Percentiles rank a stretch among this genome's conserved stretches.
These are phyloP conservation scores for Mucuna pruriens DNA, from an alignment of 306 rosid genomes.

Conservation along the genomic window DNA sequence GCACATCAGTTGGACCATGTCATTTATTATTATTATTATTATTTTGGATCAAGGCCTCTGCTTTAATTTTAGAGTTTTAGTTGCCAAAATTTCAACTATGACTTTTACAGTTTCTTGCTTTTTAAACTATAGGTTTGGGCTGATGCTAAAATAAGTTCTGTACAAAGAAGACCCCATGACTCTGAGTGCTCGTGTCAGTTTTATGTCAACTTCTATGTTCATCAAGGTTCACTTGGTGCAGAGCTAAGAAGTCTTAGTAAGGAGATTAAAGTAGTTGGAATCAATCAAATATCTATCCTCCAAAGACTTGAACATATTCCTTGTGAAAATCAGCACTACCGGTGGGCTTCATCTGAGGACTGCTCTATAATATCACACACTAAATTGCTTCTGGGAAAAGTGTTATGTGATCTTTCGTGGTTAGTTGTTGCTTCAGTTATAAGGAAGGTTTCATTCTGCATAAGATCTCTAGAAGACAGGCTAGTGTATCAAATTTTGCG, in stretches of 20 bases:
- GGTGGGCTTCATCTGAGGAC: slow-evolving; percentile 81
- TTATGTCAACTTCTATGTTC: slow-evolving; percentile 71
- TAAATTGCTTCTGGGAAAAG: slow-evolving; percentile 70
- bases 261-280: slow-evolving; percentile 59
- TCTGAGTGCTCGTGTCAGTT: slow-evolving; percentile 71
- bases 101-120: not conserved
- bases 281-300: slow-evolving; percentile 68
- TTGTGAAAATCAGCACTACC: slow-evolving; percentile 58
- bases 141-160: slow-evolving; percentile 87
- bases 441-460: slow-evolving; percentile 63
- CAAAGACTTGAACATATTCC: slow-evolving; percentile 62
- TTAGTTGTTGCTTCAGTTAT: slow-evolving; percentile 66
- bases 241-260: slow-evolving; percentile 66
- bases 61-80: slow-evolving; percentile 3
- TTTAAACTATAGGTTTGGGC: slow-evolving; percentile 57
- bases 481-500: slow-evolving; percentile 70
- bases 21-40: not conserved
- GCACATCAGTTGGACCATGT: not conserved
- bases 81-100: slow-evolving; percentile 8
- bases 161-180: slow-evolving; percentile 80
- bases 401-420: slow-evolving; percentile 80
- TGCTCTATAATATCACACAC: slow-evolving; percentile 61
- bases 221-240: slow-evolving; percentile 81
- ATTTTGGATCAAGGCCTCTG: not conserved
- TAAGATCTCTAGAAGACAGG: slow-evolving; percentile 71